Evolutionary conservation across 2,329 filamentous ascomycete genomes (phyloP).

Genomic region (Aspergillus transmontanensis): DNA sequence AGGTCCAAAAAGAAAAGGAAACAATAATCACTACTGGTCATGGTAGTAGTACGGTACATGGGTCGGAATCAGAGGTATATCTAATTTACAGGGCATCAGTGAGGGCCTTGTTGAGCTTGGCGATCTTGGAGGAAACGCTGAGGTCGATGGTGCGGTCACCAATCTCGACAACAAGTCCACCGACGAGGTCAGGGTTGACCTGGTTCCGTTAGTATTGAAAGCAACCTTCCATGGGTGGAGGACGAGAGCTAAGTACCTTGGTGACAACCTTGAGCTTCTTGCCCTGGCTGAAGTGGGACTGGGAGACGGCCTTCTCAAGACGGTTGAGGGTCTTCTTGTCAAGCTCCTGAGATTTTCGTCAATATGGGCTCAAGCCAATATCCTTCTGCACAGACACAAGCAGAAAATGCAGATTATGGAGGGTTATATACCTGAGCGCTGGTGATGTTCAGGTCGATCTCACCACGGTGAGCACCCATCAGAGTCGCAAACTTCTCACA

Average conservation of each 20-base stretch:
- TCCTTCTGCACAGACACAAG: background rate
- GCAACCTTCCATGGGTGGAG: background rate
- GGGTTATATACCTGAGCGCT: conserved; percentile 73
- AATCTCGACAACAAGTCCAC: conserved; percentile 92
- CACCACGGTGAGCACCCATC: conserved; percentile 85
- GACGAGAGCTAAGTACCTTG: conserved; percentile 59
- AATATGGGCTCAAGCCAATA: background rate
- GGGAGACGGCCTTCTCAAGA: conserved; percentile 83
- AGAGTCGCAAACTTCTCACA: conserved; percentile 83
- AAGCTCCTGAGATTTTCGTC: conserved; percentile 62
- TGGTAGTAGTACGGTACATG: conserved; percentile 17
- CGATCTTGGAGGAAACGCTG: conserved; percentile 89
- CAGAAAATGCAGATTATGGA: background rate
- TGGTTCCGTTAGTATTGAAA: conserved; percentile 35
- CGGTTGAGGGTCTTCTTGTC: conserved; percentile 84
- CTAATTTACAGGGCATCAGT: conserved; percentile 88
- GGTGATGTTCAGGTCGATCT: conserved; percentile 90
- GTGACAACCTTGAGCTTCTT: conserved; percentile 98
- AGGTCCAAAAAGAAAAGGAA: background rate
- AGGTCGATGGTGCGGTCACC: conserved; percentile 98
- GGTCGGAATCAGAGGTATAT: conserved; percentile 15
- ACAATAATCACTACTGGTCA: conserved; percentile 4
- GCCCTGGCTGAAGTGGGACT: conserved; percentile 85
- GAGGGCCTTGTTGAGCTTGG: conserved; percentile 99
- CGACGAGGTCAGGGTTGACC: conserved; percentile 94